Evolutionary conservation across 306 rosid genomes (phyloP).

Genomic region (Pueraria montana): DNA sequence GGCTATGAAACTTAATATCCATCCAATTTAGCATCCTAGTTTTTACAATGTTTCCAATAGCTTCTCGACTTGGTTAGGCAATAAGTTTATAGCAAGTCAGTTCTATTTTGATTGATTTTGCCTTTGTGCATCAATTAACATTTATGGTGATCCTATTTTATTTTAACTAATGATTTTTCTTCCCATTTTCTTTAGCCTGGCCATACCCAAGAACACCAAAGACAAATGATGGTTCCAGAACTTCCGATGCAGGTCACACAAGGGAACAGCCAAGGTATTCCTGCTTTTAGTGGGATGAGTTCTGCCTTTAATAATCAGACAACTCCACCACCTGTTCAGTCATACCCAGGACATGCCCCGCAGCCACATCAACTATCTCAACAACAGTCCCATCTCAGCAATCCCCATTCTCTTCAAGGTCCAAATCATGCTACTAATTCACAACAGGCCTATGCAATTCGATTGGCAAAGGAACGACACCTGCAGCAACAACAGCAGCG

Average conservation of each 20-base stretch:
- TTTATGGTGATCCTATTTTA: conserved; percentile 24
- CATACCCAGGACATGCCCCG: conserved; percentile 82
- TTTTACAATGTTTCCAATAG: neutral
- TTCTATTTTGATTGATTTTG: neutral
- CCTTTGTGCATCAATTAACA: neutral
- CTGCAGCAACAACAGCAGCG: conserved; percentile 73
- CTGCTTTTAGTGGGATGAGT: conserved; percentile 82
- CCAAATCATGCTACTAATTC: conserved; percentile 72
- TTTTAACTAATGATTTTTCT: conserved; percentile 40
- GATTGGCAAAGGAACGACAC: conserved; percentile 80
- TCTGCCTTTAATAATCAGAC: conserved; percentile 87
- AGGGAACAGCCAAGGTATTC: conserved; percentile 78
- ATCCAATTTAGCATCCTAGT: neutral
- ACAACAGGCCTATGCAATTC: conserved; percentile 77
- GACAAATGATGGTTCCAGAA: conserved; percentile 88
- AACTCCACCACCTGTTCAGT: conserved; percentile 71
- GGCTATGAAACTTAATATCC: conserved; percentile 3
- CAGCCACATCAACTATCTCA: conserved; percentile 81
- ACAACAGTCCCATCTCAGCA: conserved; percentile 77
- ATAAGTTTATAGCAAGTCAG: neutral
- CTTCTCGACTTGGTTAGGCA: conserved; percentile 15
- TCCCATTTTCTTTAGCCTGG: conserved; percentile 68
- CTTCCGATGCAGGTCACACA: conserved; percentile 79
- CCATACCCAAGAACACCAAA: conserved; percentile 86
- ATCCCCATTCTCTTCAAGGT: conserved; percentile 84